Evolutionary conservation across 495 filamentous ascomycete genomes (phyloP).

Genomic region (Aspergillus wentii): DNA sequence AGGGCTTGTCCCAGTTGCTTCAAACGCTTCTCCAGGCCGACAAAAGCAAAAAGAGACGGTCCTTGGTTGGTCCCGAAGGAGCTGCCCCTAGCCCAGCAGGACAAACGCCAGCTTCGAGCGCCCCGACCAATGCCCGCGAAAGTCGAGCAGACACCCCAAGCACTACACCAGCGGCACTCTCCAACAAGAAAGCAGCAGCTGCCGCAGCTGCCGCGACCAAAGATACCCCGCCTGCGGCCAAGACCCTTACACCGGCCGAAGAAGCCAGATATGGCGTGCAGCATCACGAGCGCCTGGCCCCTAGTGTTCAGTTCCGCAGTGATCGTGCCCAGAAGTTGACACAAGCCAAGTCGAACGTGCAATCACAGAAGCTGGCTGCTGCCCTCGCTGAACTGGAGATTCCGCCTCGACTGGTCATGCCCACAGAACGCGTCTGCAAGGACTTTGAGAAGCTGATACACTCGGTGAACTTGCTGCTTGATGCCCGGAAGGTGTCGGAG

Average conservation of each 20-base stretch:
- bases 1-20: slow-evolving; percentile 72
- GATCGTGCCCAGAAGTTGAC: slow-evolving; percentile 80
- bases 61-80: slow-evolving; percentile 55
- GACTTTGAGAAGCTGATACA: slow-evolving; percentile 77
- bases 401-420: slow-evolving; percentile 73
- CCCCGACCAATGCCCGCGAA: slow-evolving; percentile 21
- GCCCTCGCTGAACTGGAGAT: slow-evolving; percentile 77
- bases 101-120: slow-evolving; percentile 47
- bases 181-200: slow-evolving; percentile 53
- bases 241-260: slow-evolving; percentile 67
- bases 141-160: slow-evolving; percentile 38
- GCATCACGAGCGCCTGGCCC: slow-evolving; percentile 78
- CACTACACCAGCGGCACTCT: slow-evolving; percentile 18
- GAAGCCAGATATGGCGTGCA: slow-evolving; percentile 77
- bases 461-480: slow-evolving; percentile 70
- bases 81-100: slow-evolving; percentile 41
- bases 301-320: slow-evolving; percentile 71
- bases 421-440: slow-evolving; percentile 72
- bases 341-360: slow-evolving; percentile 75
- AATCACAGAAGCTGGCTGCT: slow-evolving; percentile 73
- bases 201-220: slow-evolving; percentile 20
- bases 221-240: slow-evolving; percentile 26
- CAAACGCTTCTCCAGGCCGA: slow-evolving; percentile 73
- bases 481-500: slow-evolving; percentile 76
- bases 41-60: slow-evolving; percentile 79